These are phyloP conservation scores for Pseudonectria foliicola DNA, from an alignment of 2,329 filamentous ascomycete genomes.

Conservation along the genomic window DNA sequence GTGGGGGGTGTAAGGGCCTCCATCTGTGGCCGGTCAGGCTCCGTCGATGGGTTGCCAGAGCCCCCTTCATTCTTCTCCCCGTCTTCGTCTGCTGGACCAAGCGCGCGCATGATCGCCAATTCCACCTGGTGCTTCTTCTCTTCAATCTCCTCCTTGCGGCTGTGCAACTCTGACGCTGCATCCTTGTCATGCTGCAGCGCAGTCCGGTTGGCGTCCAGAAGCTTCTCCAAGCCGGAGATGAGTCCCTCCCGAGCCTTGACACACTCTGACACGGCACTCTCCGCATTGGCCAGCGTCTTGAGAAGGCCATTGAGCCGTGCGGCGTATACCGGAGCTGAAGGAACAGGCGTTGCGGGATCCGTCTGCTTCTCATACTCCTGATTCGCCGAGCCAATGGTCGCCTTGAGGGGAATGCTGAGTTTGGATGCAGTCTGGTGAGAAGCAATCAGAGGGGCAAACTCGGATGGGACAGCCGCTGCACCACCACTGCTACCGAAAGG, in stretches of 20 bases:
- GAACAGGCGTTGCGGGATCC: slow-evolving; percentile 59
- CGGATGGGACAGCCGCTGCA: slow-evolving; percentile 58
- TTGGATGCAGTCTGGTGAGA: slow-evolving; percentile 70
- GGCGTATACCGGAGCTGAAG: slow-evolving; percentile 83
- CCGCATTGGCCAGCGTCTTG: slow-evolving; percentile 79
- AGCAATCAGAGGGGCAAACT: slow-evolving; percentile 68
- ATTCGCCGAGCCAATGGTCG: slow-evolving; percentile 62
- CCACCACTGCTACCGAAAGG: slow-evolving; percentile 52
- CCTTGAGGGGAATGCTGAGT: slow-evolving; percentile 59
- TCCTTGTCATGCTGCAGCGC: slow-evolving; percentile 64
- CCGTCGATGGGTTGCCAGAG: slow-evolving; percentile 41
- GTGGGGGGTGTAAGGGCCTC: slow-evolving; percentile 82
- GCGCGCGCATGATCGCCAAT: slow-evolving; percentile 78
- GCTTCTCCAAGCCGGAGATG: slow-evolving; percentile 72
- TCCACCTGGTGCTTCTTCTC: slow-evolving; percentile 83
- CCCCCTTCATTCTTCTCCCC: slow-evolving; percentile 40
- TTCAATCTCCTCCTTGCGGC: slow-evolving; percentile 67
- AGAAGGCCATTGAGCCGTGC: slow-evolving; percentile 84
- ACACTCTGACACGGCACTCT: slow-evolving; percentile 80
- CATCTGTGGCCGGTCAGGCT: slow-evolving; percentile 69
- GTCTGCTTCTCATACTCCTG: slow-evolving; percentile 80
- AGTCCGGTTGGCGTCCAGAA: slow-evolving; percentile 66
- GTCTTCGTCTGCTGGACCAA: slow-evolving; percentile 54
- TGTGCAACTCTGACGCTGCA: slow-evolving; percentile 54
- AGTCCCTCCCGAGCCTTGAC: slow-evolving; percentile 78